Evolutionary conservation across 192 early-diverging fungal species (phyloP).

Genomic region (Phycomyces blakesleeanus): DNA sequence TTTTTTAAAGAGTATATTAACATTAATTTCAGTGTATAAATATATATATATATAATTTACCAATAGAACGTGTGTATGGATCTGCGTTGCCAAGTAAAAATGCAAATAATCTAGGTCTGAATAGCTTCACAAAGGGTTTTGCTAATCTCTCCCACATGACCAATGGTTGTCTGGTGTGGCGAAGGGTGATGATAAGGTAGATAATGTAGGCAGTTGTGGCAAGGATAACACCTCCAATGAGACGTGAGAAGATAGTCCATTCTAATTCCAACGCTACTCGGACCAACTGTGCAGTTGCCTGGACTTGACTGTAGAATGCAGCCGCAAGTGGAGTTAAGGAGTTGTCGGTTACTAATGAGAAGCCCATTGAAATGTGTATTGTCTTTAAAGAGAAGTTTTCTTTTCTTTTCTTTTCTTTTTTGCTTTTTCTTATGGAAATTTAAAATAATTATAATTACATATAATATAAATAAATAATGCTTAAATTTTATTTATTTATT

Average conservation of each 20-base stretch:
- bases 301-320: constrained; percentile 16
- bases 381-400: too few species aligned
- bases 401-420: too few species aligned
- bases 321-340: background rate
- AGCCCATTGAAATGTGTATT: background rate
- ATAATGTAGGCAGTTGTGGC: constrained; percentile 20
- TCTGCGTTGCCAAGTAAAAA: constrained; percentile 42
- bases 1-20: too few species aligned
- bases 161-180: constrained; percentile 34
- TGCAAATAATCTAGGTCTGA: constrained; percentile 45
- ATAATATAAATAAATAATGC: too few species aligned
- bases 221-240: constrained; percentile 25
- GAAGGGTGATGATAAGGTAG: constrained; percentile 23
- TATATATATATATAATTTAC: too few species aligned
- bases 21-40: too few species aligned
- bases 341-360: background rate
- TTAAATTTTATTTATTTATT: background rate
- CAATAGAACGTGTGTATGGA: constrained; percentile 46
- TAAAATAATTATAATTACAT: too few species aligned
- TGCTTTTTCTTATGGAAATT: too few species aligned
- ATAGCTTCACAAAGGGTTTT: constrained; percentile 40
- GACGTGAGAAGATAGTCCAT: constrained; percentile 32
- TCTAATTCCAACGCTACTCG: constrained; percentile 28
- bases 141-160: constrained; percentile 48
- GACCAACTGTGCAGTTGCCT: constrained; percentile 17